Conservation (phyloP, 768 basidiomycete genomes). For the Pisolithus orientalis region DNA sequence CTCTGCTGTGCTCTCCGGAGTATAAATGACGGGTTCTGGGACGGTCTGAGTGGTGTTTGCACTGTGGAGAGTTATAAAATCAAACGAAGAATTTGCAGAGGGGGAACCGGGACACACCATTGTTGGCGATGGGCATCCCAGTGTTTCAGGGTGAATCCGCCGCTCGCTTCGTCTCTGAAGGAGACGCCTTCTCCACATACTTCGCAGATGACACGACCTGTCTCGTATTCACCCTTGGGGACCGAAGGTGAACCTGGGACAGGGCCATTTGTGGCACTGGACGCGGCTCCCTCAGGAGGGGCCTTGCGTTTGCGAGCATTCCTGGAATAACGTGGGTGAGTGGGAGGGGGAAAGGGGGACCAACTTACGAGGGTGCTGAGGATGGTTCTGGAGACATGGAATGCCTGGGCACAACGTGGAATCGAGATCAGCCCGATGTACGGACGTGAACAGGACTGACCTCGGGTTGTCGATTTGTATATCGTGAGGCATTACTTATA, state of each 20-base stretch:
- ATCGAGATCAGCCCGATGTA: constrained; percentile 13
- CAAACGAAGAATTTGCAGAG: constrained; percentile 1
- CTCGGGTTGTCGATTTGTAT: constrained; percentile 15
- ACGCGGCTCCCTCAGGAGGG: constrained; percentile 20
- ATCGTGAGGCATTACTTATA: constrained; percentile 5
- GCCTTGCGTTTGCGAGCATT: constrained; percentile 37
- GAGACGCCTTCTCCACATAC: constrained; percentile 56
- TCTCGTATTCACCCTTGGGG: constrained; percentile 51
- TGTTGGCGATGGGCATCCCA: constrained; percentile 62
- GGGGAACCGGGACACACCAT: constrained; percentile 39
- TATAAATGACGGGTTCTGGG: constrained; percentile 36
- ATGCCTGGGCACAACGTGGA: constrained; percentile 6
- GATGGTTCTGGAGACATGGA: constrained; percentile 12
- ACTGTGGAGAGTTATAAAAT: constrained; percentile 13
- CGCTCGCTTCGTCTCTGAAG: constrained; percentile 58
- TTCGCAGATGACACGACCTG: constrained; percentile 61
- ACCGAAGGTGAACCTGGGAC: constrained; percentile 8
- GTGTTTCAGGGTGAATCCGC: constrained; percentile 58
- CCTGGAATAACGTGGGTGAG: constrained; percentile 15
- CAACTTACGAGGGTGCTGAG: constrained; percentile 15
- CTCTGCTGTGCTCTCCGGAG: constrained; percentile 36
- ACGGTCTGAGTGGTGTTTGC: constrained; percentile 26
- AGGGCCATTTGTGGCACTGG: constrained; percentile 9
- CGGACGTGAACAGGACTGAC: constrained; percentile 8
- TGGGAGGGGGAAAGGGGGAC: constrained; percentile 11